phyloP scores from a whole-genome alignment of 495 filamentous ascomycete genomes.

The Penicillium salamii region DNA sequence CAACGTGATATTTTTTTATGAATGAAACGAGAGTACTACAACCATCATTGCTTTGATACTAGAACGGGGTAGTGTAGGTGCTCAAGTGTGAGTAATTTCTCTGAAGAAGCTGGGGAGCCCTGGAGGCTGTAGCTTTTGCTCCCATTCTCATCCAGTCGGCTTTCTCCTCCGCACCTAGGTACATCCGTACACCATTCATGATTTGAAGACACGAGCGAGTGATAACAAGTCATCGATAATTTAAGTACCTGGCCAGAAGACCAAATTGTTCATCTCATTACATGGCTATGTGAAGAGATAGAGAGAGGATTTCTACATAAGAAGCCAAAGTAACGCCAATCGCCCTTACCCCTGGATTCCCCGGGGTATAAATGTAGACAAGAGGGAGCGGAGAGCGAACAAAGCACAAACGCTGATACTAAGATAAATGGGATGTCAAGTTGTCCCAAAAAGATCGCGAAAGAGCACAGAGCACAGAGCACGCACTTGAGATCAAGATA shows the following conservation, averaged over 20 bases:
- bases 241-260: neutral
- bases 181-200: too few species aligned
- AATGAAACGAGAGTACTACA: conserved; percentile 21
- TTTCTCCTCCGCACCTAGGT: too few species aligned
- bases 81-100: too few species aligned
- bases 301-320: conserved; percentile 23
- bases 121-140: too few species aligned
- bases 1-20: conserved; percentile 18
- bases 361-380: conserved; percentile 26
- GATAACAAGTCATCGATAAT: neutral
- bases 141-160: too few species aligned
- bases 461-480: too few species aligned
- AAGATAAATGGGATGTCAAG: too few species aligned
- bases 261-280: neutral
- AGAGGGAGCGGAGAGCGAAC: conserved; percentile 13
- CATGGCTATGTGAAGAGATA: conserved; percentile 15
- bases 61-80: too few species aligned
- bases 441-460: too few species aligned
- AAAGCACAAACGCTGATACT: neutral
- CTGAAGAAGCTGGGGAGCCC: too few species aligned
- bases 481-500: too few species aligned
- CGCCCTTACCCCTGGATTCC: conserved; percentile 19
- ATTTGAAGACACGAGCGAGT: too few species aligned
- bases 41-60: neutral
- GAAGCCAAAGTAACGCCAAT: conserved; percentile 12